Conservation (phyloP, 106 monocot species). For the Dendrobium huoshanense region DNA sequence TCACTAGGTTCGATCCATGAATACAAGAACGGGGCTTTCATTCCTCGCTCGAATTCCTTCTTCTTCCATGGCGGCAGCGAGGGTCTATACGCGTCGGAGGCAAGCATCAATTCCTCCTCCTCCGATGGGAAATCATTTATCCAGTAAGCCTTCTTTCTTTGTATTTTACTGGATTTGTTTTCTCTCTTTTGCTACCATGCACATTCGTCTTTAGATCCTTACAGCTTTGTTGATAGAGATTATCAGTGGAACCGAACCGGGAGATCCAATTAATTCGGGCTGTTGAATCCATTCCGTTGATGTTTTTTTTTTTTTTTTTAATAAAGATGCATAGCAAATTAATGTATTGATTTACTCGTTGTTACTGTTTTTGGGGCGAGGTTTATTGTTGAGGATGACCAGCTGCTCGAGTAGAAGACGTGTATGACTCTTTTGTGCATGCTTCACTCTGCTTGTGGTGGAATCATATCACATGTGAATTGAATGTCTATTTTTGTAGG, state of each 20-base stretch:
- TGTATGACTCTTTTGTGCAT: background rate
- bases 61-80: conserved; percentile 99
- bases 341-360: background rate
- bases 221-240: background rate
- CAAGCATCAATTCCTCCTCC: conserved; percentile 19
- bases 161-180: background rate
- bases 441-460: background rate
- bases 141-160: conserved; percentile 25
- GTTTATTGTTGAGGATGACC: background rate
- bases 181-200: background rate
- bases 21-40: conserved; percentile 49
- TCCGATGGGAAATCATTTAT: conserved; percentile 76
- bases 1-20: conserved; percentile 73
- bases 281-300: background rate
- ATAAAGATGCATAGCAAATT: background rate
- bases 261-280: background rate
- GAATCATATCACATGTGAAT: background rate
- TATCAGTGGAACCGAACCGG: background rate
- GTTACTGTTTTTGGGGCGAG: background rate
- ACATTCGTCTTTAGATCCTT: background rate
- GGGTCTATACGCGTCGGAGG: conserved; percentile 71
- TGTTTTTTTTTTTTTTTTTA: background rate
- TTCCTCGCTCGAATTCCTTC: conserved; percentile 78
- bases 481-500: background rate
- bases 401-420: background rate